Evolutionary conservation across 2,329 filamentous ascomycete genomes (phyloP).

Genomic region (Epichloe sp.): DNA sequence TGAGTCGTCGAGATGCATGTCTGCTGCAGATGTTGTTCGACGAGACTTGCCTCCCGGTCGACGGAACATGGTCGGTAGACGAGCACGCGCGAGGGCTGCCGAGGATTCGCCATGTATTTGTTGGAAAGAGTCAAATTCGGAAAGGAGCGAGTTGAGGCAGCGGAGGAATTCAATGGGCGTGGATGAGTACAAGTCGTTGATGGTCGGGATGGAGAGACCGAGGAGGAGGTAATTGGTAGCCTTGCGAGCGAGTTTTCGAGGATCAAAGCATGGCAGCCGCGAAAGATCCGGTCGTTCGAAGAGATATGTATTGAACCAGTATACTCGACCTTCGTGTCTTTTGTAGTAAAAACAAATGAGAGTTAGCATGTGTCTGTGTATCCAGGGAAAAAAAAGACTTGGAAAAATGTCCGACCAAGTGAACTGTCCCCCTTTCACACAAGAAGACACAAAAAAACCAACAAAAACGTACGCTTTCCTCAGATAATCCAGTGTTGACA

Average conservation of each 20-base stretch:
- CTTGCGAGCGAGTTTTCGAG: conserved; percentile 71
- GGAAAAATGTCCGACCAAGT: neutral
- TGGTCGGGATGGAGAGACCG: conserved; percentile 77
- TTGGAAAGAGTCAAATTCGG: conserved; percentile 91
- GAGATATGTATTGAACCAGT: conserved; percentile 96
- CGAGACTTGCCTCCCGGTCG: conserved; percentile 47
- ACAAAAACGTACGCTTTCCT: conserved; percentile 62
- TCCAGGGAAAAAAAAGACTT: neutral
- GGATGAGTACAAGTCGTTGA: conserved; percentile 75
- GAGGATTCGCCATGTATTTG: conserved; percentile 71
- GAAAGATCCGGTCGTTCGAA: conserved; percentile 72
- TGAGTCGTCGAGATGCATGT: conserved; percentile 22
- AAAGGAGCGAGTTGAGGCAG: conserved; percentile 69
- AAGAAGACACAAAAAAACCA: neutral
- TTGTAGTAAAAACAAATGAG: neutral
- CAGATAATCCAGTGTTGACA: conserved; percentile 86
- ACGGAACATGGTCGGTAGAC: conserved; percentile 75
- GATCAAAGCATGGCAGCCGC: conserved; percentile 75
- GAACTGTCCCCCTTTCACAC: neutral
- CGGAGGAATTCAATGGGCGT: conserved; percentile 76
- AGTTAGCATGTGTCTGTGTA: neutral
- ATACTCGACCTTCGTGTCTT: conserved; percentile 85
- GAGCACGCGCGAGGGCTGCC: conserved; percentile 59
- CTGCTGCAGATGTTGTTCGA: conserved; percentile 36
- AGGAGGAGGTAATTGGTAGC: conserved; percentile 90